These are phyloP conservation scores for Flaveria robusta DNA, from an alignment of 129 eudicot genomes.

Conservation along the genomic window DNA sequence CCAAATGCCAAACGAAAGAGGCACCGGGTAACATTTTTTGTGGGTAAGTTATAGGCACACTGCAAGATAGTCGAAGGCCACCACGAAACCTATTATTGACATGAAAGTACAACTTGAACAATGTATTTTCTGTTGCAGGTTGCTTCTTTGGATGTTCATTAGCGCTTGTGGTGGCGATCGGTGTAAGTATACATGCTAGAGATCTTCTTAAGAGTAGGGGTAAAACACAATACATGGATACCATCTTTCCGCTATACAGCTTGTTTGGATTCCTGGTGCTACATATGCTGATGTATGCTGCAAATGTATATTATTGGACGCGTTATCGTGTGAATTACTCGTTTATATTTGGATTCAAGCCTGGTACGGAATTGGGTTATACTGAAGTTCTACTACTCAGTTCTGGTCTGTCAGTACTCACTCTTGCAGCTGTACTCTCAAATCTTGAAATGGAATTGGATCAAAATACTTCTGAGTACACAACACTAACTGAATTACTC, in stretches of 20 bases:
- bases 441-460: slow-evolving; percentile 60
- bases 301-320: slow-evolving; percentile 37
- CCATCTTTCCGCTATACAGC: slow-evolving; percentile 66
- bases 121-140: slow-evolving; percentile 37
- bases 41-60: slow-evolving; percentile 34
- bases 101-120: background rate
- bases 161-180: slow-evolving; percentile 55
- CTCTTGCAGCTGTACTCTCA: slow-evolving; percentile 15
- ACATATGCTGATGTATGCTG: slow-evolving; percentile 45
- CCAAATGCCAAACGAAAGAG: slow-evolving; percentile 42
- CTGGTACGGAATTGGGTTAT: slow-evolving; percentile 56
- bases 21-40: slow-evolving; percentile 45
- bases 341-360: slow-evolving; percentile 45
- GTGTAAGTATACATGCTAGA: slow-evolving; percentile 33
- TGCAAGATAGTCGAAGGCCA: background rate
- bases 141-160: slow-evolving; percentile 63
- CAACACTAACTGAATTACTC: slow-evolving; percentile 41
- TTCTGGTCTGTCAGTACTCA: slow-evolving; percentile 39
- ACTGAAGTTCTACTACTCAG: slow-evolving; percentile 54
- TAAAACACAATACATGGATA: slow-evolving; percentile 49
- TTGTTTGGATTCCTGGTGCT: slow-evolving; percentile 49
- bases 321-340: slow-evolving; percentile 32
- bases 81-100: background rate
- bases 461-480: slow-evolving; percentile 28
- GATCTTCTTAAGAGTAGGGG: slow-evolving; percentile 38